A percentile compares a stretch with the other conserved stretches of the same genome.
These are phyloP conservation scores for Paxillus rubicundulus DNA, from an alignment of 768 basidiomycete species.

Conservation along the genomic window DNA sequence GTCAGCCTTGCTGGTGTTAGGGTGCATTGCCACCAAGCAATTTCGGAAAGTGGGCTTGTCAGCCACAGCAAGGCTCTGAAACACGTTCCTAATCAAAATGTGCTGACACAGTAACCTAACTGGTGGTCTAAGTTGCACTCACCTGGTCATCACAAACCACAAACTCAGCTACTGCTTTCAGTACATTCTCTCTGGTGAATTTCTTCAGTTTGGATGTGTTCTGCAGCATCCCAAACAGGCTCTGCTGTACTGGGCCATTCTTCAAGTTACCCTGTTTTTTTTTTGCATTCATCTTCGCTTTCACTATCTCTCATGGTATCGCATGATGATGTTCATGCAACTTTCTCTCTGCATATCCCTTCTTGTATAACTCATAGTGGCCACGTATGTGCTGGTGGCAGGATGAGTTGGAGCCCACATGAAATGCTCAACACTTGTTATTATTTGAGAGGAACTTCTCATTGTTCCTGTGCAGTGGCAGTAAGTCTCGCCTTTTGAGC, in stretches of 20 bases:
- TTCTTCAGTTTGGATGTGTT: neutral
- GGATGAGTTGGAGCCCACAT: constrained; percentile 1
- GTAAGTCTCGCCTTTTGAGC: neutral
- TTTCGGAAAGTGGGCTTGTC: constrained; percentile 15
- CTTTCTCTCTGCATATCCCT: neutral
- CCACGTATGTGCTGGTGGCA: constrained; percentile 1
- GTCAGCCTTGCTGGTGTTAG: constrained; percentile 10
- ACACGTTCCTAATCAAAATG: neutral
- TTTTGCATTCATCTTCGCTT: neutral
- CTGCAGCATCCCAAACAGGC: neutral
- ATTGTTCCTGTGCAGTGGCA: neutral
- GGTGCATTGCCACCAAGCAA: constrained; percentile 16
- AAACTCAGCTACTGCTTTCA: constrained; percentile 11
- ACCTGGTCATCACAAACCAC: constrained; percentile 20
- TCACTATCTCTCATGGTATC: neutral
- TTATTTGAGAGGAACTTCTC: neutral
- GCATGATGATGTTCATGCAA: neutral
- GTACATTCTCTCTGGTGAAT: constrained; percentile 12
- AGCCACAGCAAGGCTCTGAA: constrained; percentile 10
- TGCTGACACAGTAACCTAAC: neutral
- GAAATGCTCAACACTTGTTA: neutral
- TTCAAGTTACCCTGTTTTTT: neutral
- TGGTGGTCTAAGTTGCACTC: neutral
- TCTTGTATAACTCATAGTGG: constrained; percentile 5
- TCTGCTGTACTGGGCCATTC: neutral